Conservation (phyloP, 2,329 filamentous ascomycete species). For the Geosmithia morbida region DNA sequence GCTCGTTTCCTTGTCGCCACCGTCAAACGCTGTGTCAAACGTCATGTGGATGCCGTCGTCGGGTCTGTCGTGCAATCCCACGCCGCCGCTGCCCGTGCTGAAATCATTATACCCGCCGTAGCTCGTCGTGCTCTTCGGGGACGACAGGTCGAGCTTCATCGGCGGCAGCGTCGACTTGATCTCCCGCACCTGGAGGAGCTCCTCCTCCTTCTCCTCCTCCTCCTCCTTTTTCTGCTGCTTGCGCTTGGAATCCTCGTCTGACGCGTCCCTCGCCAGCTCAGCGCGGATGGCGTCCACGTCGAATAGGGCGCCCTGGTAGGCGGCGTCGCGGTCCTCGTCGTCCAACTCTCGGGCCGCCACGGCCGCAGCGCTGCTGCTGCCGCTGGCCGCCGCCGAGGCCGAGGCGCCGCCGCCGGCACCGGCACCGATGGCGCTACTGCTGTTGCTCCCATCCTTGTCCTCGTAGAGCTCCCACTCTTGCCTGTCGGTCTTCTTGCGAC, state of each 20-base stretch:
- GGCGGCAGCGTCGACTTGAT: conserved; percentile 79
- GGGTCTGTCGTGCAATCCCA: neutral
- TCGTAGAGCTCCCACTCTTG: conserved; percentile 94
- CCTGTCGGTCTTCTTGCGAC: conserved; percentile 67
- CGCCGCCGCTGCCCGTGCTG: neutral
- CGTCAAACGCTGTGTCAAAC: conserved; percentile 50
- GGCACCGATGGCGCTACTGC: neutral
- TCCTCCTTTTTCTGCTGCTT: conserved; percentile 38
- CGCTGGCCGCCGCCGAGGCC: too few species aligned
- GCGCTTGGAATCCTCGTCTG: conserved; percentile 62
- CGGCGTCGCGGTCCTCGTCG: conserved; percentile 6
- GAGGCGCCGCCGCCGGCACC: neutral
- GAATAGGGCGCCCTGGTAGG: conserved; percentile 60
- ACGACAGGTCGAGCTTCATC: conserved; percentile 58
- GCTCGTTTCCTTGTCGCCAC: conserved; percentile 13
- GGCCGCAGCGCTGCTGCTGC: neutral
- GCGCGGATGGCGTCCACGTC: conserved; percentile 90
- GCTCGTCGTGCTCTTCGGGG: conserved; percentile 5
- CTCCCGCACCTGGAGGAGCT: conserved; percentile 54
- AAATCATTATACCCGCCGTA: neutral
- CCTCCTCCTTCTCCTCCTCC: conserved; percentile 35
- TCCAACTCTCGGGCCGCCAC: conserved; percentile 6
- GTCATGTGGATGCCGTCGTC: conserved; percentile 52
- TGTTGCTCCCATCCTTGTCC: conserved; percentile 13
- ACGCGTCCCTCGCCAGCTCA: conserved; percentile 56